Evolutionary conservation across 345 rosid genomes (phyloP).

Genomic region (Pelargonium nanum): DNA sequence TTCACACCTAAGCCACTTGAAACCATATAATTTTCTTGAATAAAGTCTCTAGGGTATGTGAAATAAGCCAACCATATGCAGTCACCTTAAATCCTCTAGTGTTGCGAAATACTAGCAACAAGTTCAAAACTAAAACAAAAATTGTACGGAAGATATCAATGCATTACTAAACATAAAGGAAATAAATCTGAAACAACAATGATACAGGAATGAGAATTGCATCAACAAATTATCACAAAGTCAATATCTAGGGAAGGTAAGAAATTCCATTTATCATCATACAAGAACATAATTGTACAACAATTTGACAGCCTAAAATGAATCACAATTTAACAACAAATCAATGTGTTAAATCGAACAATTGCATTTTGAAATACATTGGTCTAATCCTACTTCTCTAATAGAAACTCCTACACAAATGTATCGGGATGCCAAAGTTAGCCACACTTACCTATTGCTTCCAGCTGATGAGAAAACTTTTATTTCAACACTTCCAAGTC

Average conservation of each 20-base stretch:
- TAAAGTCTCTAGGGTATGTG: no score
- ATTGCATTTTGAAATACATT: not conserved
- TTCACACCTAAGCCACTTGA: no score
- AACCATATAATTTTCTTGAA: no score
- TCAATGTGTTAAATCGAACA: not conserved
- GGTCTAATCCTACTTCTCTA: not conserved
- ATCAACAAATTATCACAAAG: no score
- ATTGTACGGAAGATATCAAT: no score
- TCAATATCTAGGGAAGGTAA: not conserved
- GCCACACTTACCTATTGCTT: constrained; percentile 5
- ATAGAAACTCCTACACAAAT: not conserved
- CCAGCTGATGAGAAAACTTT: constrained; percentile 1
- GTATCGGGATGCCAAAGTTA: not conserved
- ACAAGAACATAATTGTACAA: not conserved
- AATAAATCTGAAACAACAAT: no score
- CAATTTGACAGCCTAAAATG: not conserved
- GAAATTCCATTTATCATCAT: not conserved
- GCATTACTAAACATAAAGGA: no score
- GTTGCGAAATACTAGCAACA: no score
- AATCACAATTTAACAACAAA: not conserved
- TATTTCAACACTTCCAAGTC: not conserved
- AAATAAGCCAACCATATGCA: no score
- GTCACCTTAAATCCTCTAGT: no score
- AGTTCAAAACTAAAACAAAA: no score
- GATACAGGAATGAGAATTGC: no score